Conservation (phyloP, 306 rosid genomes). For the Malus asiatica region DNA sequence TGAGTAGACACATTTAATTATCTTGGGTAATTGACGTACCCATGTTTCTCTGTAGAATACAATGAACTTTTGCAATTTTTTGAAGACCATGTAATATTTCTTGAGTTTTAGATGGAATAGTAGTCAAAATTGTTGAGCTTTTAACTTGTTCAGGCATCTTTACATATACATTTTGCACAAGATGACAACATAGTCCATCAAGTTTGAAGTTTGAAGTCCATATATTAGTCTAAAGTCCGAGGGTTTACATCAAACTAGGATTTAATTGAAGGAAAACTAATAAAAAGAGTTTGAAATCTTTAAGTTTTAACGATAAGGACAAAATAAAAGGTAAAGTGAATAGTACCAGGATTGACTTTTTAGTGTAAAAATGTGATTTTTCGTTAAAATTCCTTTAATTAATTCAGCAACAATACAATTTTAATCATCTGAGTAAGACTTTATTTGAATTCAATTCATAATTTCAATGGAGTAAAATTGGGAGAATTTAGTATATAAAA, state of each 20-base stretch:
- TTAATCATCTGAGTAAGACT: neutral
- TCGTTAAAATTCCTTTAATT: neutral
- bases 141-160: neutral
- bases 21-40: too few relatives aligned
- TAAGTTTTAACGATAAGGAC: too few relatives aligned
- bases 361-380: too few relatives aligned
- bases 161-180: neutral
- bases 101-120: neutral
- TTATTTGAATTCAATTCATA: neutral
- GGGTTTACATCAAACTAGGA: neutral
- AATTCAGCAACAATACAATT: neutral
- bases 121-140: constrained; percentile 1
- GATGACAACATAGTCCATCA: neutral
- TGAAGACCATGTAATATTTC: neutral
- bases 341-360: too few relatives aligned
- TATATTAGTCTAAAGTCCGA: neutral
- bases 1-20: too few relatives aligned
- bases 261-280: too few relatives aligned
- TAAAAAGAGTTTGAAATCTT: too few relatives aligned
- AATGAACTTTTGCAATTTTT: neutral
- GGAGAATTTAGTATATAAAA: neutral
- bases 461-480: neutral
- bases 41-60: too few relatives aligned
- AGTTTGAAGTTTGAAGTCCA: neutral
- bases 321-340: too few relatives aligned